These are phyloP conservation scores for Parascedosporium putredinis DNA, from an alignment of 2,329 filamentous ascomycete genomes.

Conservation along the genomic window DNA sequence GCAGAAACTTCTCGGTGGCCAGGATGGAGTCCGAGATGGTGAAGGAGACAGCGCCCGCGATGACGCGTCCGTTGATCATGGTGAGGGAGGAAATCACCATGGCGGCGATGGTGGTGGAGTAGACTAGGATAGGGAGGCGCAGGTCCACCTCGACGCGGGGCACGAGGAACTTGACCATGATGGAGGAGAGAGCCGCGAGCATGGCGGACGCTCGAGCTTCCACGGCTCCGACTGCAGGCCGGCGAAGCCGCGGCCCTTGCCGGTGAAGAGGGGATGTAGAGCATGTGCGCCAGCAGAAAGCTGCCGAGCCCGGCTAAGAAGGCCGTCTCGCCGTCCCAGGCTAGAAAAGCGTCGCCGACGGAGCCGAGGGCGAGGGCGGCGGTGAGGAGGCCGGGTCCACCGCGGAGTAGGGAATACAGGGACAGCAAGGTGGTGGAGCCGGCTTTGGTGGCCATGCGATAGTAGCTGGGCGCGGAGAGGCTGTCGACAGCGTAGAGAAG, in stretches of 20 bases:
- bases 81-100: slow-evolving; percentile 23
- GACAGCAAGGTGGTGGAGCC: slow-evolving; percentile 20
- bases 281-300: slow-evolving; percentile 23
- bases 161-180: slow-evolving; percentile 18
- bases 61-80: slow-evolving; percentile 14
- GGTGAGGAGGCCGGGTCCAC: slow-evolving; percentile 13
- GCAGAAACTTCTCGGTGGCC: slow-evolving; percentile 22
- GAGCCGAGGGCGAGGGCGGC: slow-evolving; percentile 21
- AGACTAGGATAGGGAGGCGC: slow-evolving; percentile 20
- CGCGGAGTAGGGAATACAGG: background rate
- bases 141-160: slow-evolving; percentile 16
- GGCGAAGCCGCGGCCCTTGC: slow-evolving; percentile 9
- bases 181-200: slow-evolving; percentile 15
- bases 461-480: slow-evolving; percentile 14
- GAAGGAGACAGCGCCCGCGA: slow-evolving; percentile 22
- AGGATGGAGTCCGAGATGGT: slow-evolving; percentile 23
- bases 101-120: slow-evolving; percentile 19
- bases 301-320: slow-evolving; percentile 23
- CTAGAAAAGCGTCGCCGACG: slow-evolving; percentile 25
- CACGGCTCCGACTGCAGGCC: slow-evolving; percentile 10
- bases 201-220: slow-evolving; percentile 11
- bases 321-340: slow-evolving; percentile 20
- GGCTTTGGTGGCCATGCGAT: slow-evolving; percentile 22
- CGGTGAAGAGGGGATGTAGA: slow-evolving; percentile 22
- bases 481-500: slow-evolving; percentile 14